Evolutionary conservation across 108 stramenopile species (phyloP), one percentile per base, ranked within the genome.

Genomic region (Fragilaria crotonensis): DNA sequence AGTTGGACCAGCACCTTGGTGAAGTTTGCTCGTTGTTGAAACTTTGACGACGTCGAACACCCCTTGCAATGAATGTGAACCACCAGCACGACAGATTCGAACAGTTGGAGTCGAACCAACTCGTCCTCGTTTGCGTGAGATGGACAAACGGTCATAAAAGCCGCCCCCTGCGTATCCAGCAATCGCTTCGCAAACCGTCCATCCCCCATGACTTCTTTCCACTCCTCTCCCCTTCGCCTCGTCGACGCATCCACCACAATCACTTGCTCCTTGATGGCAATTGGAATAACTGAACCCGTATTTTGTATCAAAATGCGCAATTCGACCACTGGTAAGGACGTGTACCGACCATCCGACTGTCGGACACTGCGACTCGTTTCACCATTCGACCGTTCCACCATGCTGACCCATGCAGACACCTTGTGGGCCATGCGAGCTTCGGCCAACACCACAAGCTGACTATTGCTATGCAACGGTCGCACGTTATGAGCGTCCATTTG

Each of bases 301-400:
- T 87, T 90, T 61, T 90, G 89, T 22, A 90, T 36, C 3, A 90
- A 72, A 52, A 87, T 75, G 52, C 79, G 63, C 11, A 90, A 48
- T 56, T 90, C 89, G 19, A 90, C 76, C 18, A 90, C 81, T 0
- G 89, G 81, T 23, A 80, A 55, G 27, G 79, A 64, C 1, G 45
- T 53, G 29, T 72, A 77, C n/a, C 51, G 25, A 1, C 2, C 51
- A 52, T n/a, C 27, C 2, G 51, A 25, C 30, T 48, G 44, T 44
- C 54, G 57, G 33, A 75, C 83, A 59, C 84, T 85, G 29, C 89
- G 70, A 14, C 82, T 68, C 18, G 89, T 86, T 73, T 90, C 89
- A n/a, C 85, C 85, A 45, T 90, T 90, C 57, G 84, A 85, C 48
- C 89, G 62, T 48, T 87, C 85, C 19, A 90, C 73, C 46, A 90